Percentiles rank a stretch among this genome's conserved stretches.
Conservation (phyloP, 345 rosid genomes). For the Citrus mangshanensis region DNA sequence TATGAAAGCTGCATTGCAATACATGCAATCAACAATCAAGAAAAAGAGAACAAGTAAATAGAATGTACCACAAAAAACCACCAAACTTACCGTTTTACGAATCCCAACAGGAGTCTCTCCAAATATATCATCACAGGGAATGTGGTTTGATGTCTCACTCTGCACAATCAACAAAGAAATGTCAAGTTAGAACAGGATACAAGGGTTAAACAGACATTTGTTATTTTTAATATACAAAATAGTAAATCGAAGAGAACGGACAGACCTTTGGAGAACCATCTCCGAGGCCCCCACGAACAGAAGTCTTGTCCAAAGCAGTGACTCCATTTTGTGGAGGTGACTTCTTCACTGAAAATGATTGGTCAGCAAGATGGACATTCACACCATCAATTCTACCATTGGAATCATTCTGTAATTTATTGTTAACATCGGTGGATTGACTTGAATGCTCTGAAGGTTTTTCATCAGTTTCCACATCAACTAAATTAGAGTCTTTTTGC, state of each 20-base stretch:
- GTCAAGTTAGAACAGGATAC: not conserved
- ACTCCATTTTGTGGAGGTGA: constrained; percentile 48
- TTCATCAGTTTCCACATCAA: constrained; percentile 31
- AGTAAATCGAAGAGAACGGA: not conserved
- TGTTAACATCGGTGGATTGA: constrained; percentile 23
- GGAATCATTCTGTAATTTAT: constrained; percentile 15
- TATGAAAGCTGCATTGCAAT: not conserved
- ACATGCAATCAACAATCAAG: not conserved
- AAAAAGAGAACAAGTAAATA: not conserved
- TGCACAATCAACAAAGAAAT: constrained; percentile 30
- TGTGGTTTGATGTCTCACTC: constrained; percentile 85
- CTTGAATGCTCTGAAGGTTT: constrained; percentile 24
- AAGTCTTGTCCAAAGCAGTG: constrained; percentile 37
- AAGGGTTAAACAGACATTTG: not conserved
- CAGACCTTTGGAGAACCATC: constrained; percentile 96
- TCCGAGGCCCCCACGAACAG: constrained; percentile 73
- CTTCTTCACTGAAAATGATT: constrained; percentile 49
- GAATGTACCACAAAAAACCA: not conserved
- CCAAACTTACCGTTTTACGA: constrained; percentile 50
- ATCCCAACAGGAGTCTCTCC: constrained; percentile 89
- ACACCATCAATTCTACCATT: constrained; percentile 27
- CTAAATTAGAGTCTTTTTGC: constrained; percentile 30
- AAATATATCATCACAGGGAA: constrained; percentile 88
- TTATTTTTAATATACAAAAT: not conserved
- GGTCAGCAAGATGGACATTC: constrained; percentile 37